Base-by-base conservation (phyloP, 805 yeast species). In the Lipomyces yamanashiensis region DNA sequence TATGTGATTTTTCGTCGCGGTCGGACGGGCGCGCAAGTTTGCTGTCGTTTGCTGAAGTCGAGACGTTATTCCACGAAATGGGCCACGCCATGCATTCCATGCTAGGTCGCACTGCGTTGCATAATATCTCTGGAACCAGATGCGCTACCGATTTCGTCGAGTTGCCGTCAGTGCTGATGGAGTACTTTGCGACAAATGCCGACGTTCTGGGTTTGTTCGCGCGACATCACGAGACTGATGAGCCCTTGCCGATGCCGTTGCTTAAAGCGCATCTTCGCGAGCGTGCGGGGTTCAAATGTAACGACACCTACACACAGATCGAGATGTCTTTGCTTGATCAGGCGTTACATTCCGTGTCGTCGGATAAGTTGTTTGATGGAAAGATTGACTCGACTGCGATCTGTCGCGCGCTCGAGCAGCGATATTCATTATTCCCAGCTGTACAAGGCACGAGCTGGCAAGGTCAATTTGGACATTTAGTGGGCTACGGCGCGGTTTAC, bases 1-100 rank as follows among this genome's bases (percentile, higher is more conserved):
- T 91, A 17, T 95, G 98, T 74, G 91, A 92, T 72, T 93, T 95
- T 74, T 37, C 61, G 17, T 76, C 79, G 1, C 79, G 77, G 41
- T 72, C 76, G 17, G 74, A 76, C 1, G 80, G 76, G 37, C 67
- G 70, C 6, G 82, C 84, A 23, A 86, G 92, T 37, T 77, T 89
- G 19, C 76, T 93, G 45, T 80, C 87, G 12, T 80, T 90, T 62
- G 84, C 82, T 62, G 98, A 95, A 71, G 92, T 93, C 21, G 97
- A 93, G 71, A 95, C 99, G 0, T 78, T 95, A 19, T 95, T 95
- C 78, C 99, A 95, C 76, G 99, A 95, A 76, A 92, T 95, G 97
- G 99, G 99, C 0, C 99, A 95, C 76, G 98, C 98, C 0, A 89
- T 95, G 85, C 99, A 95, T 75, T 90, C 98, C 2, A 93, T 95